phyloP scores from a whole-genome alignment of 805 yeast genomes.

The Danielia oregonensis region DNA sequence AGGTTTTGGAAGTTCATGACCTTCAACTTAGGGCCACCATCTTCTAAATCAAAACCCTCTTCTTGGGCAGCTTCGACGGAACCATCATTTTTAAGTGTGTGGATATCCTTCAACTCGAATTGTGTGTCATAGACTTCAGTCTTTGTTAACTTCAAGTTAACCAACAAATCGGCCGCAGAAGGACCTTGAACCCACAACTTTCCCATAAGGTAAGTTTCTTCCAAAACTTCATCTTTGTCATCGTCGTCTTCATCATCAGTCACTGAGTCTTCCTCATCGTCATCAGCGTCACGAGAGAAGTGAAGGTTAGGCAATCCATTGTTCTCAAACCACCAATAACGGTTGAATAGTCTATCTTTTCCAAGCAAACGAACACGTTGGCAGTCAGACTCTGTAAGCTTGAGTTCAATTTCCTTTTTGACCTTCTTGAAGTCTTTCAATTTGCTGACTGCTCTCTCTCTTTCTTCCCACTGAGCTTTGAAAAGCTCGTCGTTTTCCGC shows the following conservation, averaged over 20 bases:
- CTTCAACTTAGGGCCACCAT: slow-evolving; percentile 7
- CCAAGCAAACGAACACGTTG: slow-evolving; percentile 79
- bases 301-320: slow-evolving; percentile 68
- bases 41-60: slow-evolving; percentile 8
- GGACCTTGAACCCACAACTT: slow-evolving; percentile 94
- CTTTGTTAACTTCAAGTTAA: slow-evolving; percentile 17
- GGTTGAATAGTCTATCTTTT: slow-evolving; percentile 74
- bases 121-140: slow-evolving; percentile 18
- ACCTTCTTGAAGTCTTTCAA: slow-evolving; percentile 46
- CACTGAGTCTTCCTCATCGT: slow-evolving; percentile 36
- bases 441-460: slow-evolving; percentile 37
- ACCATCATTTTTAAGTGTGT: slow-evolving; percentile 7
- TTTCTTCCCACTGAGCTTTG: slow-evolving; percentile 39
- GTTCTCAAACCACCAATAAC: slow-evolving; percentile 94
- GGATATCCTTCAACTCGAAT: too few relatives aligned
- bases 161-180: slow-evolving; percentile 38
- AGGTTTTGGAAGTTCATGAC: slow-evolving; percentile 23
- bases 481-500: slow-evolving; percentile 42
- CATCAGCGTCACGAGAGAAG: slow-evolving; percentile 27
- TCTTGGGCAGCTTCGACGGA: slow-evolving; percentile 1
- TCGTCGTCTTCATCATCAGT: slow-evolving; percentile 35
- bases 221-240: slow-evolving; percentile 42
- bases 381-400: slow-evolving; percentile 65
- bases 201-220: slow-evolving; percentile 72
- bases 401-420: slow-evolving; percentile 54